Conservation (phyloP, 2,329 filamentous ascomycete species). For the Calonectria hongkongensis region DNA sequence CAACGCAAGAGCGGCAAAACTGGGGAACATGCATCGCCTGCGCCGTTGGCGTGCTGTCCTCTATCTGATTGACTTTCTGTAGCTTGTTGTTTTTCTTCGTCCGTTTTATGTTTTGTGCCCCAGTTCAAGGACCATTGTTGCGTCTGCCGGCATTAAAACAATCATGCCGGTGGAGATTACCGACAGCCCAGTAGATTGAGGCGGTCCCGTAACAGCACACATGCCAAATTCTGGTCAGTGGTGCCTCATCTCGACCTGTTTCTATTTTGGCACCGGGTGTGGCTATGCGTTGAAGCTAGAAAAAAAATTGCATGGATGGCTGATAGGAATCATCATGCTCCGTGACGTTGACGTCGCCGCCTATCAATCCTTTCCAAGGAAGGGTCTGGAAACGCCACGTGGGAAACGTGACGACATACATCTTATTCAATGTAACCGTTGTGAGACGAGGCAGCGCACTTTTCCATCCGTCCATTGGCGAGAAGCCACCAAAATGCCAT, state of each 20-base stretch:
- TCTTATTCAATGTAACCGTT: conserved; percentile 13
- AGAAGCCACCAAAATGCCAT: background rate
- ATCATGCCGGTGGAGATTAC: conserved; percentile 22
- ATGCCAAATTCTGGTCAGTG: conserved; percentile 16
- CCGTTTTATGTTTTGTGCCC: background rate
- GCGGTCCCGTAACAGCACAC: background rate
- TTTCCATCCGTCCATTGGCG: background rate
- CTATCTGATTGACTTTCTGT: background rate
- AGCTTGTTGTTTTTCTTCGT: background rate
- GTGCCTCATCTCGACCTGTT: conserved; percentile 8
- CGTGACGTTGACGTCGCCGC: conserved; percentile 7
- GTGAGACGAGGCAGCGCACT: conserved; percentile 1
- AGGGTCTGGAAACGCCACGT: conserved; percentile 17
- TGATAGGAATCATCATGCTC: conserved; percentile 15
- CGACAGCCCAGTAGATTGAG: conserved; percentile 6
- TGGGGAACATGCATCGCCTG: conserved; percentile 1
- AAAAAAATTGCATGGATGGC: background rate
- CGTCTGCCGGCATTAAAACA: background rate
- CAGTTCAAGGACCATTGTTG: background rate
- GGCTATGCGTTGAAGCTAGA: conserved; percentile 27
- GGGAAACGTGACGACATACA: background rate
- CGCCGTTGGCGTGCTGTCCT: background rate
- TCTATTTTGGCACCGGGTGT: conserved; percentile 26
- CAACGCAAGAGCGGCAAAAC: conserved; percentile 13
- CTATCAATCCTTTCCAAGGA: conserved; percentile 6